Percentiles rank a stretch among this genome's conserved stretches.
These are phyloP conservation scores for Beauveria caledonica DNA, from an alignment of 2,329 filamentous ascomycete genomes.

Conservation along the genomic window DNA sequence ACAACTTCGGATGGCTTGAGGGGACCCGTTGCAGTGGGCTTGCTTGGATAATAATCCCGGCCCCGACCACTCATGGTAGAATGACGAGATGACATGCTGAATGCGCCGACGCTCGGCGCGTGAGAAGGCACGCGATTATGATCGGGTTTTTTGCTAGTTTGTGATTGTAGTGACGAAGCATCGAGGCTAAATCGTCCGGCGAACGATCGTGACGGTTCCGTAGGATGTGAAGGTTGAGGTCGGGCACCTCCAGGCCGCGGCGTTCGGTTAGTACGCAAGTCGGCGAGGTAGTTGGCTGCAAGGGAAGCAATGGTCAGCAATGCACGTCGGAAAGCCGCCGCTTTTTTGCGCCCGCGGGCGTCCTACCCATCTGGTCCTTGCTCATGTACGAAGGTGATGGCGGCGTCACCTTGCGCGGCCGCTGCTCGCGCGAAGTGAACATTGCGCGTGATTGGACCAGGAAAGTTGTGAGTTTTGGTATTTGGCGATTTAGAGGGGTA, in stretches of 20 bases:
- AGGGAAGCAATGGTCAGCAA: conserved; percentile 13
- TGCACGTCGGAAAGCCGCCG: conserved; percentile 7
- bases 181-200: conserved; percentile 25
- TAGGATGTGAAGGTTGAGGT: conserved; percentile 42
- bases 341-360: conserved; percentile 1
- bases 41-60: conserved; percentile 44
- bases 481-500: not conserved
- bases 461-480: not conserved
- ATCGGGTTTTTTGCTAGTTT: conserved; percentile 17
- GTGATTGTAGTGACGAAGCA: conserved; percentile 19
- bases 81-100: conserved; percentile 43
- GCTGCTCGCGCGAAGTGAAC: conserved; percentile 26
- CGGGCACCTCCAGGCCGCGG: conserved; percentile 63
- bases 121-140: conserved; percentile 22
- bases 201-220: conserved; percentile 23
- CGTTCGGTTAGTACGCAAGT: conserved; percentile 60
- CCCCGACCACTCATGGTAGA: conserved; percentile 36
- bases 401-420: conserved; percentile 48
- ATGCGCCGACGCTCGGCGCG: conserved; percentile 32
- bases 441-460: conserved; percentile 22
- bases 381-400: conserved; percentile 58
- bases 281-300: conserved; percentile 61
- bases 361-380: conserved; percentile 57
- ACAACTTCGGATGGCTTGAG: conserved; percentile 54
- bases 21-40: conserved; percentile 28